These are phyloP conservation scores for Thermochaetoides thermophila DNA, from an alignment of 495 filamentous ascomycete genomes.

Conservation along the genomic window DNA sequence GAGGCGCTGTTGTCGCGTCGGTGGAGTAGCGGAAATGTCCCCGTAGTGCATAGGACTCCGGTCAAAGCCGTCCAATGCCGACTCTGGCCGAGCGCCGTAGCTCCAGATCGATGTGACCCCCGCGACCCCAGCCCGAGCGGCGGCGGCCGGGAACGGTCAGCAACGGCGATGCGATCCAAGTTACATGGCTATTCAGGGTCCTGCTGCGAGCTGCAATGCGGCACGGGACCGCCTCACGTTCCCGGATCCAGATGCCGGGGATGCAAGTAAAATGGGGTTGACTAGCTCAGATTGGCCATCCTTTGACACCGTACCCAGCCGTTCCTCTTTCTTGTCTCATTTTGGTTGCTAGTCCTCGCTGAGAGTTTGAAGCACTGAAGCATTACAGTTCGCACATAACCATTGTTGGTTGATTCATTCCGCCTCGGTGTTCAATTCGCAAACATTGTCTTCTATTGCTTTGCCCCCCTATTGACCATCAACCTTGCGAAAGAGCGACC, in stretches of 20 bases:
- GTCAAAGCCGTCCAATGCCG: conserved; percentile 20
- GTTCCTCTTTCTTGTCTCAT: background rate
- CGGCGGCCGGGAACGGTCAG: conserved; percentile 6
- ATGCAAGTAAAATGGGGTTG: conserved; percentile 1
- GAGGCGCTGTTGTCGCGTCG: conserved; percentile 3
- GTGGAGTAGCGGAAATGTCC: conserved; percentile 17
- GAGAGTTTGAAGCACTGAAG: no score
- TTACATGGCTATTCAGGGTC: background rate
- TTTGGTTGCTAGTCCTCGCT: no score
- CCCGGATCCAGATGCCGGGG: conserved; percentile 3
- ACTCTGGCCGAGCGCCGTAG: conserved; percentile 12
- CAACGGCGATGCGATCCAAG: no score
- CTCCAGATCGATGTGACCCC: no score
- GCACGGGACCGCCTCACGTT: conserved; percentile 7
- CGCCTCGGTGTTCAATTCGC: no score
- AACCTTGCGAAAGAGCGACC: background rate
- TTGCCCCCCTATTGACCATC: background rate
- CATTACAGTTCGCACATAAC: no score
- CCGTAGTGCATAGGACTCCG: conserved; percentile 10
- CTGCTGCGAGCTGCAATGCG: background rate
- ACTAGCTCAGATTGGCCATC: conserved; percentile 1
- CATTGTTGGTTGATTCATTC: no score
- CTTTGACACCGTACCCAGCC: conserved; percentile 1
- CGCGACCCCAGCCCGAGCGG: no score
- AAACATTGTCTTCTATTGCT: background rate